phyloP scores from a whole-genome alignment of 139 green algal species.

The Spirogloea muscicola region DNA sequence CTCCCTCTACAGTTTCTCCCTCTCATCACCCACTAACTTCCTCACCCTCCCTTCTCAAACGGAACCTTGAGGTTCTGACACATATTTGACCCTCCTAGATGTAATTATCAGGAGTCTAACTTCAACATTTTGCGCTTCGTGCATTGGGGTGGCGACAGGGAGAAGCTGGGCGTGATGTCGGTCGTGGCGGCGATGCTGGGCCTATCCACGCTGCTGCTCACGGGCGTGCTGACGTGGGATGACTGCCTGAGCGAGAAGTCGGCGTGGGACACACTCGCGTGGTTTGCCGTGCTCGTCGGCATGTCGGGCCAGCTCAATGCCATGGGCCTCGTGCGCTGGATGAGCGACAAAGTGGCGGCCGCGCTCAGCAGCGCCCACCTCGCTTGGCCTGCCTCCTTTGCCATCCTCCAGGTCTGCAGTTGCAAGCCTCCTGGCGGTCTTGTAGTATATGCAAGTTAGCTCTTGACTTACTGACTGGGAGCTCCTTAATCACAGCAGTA shows the following conservation, averaged over 20 bases:
- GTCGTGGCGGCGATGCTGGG: conserved; percentile 92
- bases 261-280: conserved; percentile 96
- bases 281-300: conserved; percentile 81
- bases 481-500: too few relatives aligned
- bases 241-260: conserved; percentile 89
- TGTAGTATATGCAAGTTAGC: too few relatives aligned
- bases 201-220: conserved; percentile 78
- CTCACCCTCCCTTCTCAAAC: neutral
- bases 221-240: conserved; percentile 72
- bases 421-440: too few relatives aligned
- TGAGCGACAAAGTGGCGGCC: conserved; percentile 26
- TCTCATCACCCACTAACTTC: neutral
- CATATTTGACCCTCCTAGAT: too few relatives aligned
- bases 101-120: too few relatives aligned
- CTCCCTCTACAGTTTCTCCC: neutral
- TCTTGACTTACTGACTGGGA: too few relatives aligned
- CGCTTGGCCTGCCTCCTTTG: conserved; percentile 74
- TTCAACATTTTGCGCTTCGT: too few relatives aligned
- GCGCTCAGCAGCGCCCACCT: conserved; percentile 56
- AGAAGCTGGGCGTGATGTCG: conserved; percentile 75
- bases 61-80: too few relatives aligned
- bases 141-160: conserved; percentile 30
- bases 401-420: conserved; percentile 66
- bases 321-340: conserved; percentile 32
- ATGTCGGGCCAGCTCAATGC: conserved; percentile 41